phyloP scores from a whole-genome alignment of 495 filamentous ascomycete species.

The Alectoria sarmentosa region DNA sequence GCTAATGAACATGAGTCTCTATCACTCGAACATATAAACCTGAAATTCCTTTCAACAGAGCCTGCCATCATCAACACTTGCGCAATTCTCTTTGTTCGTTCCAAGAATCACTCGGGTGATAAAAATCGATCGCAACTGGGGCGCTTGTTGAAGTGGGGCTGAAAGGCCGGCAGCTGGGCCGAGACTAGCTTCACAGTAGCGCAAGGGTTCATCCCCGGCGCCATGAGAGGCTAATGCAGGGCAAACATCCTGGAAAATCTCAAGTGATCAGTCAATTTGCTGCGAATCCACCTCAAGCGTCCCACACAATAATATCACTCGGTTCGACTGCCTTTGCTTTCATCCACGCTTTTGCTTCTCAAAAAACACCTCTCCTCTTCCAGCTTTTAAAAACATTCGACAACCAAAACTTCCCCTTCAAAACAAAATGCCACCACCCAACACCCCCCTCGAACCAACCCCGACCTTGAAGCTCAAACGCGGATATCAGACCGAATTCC shows the following conservation, averaged over 20 bases:
- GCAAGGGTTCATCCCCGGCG: too few relatives aligned
- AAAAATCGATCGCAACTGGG: background rate
- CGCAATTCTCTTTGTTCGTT: too few relatives aligned
- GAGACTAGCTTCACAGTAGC: background rate
- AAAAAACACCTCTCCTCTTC: background rate
- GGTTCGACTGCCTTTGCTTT: too few relatives aligned
- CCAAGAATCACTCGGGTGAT: too few relatives aligned
- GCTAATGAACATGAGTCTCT: too few relatives aligned
- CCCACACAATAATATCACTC: too few relatives aligned
- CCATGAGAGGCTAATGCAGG: background rate
- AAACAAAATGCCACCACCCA: background rate
- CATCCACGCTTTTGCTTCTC: too few relatives aligned
- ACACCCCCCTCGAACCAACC: background rate
- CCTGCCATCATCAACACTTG: too few relatives aligned
- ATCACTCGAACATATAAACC: too few relatives aligned
- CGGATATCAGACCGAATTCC: background rate
- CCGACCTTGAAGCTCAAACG: background rate
- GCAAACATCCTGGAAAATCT: background rate
- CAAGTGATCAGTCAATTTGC: too few relatives aligned
- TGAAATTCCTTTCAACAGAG: too few relatives aligned
- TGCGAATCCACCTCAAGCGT: background rate
- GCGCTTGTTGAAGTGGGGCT: background rate
- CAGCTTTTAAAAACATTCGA: too few relatives aligned
- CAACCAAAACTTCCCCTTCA: background rate
- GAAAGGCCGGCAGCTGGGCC: background rate